phyloP scores from a whole-genome alignment of 768 basidiomycete genomes.

The Mycena pura region DNA sequence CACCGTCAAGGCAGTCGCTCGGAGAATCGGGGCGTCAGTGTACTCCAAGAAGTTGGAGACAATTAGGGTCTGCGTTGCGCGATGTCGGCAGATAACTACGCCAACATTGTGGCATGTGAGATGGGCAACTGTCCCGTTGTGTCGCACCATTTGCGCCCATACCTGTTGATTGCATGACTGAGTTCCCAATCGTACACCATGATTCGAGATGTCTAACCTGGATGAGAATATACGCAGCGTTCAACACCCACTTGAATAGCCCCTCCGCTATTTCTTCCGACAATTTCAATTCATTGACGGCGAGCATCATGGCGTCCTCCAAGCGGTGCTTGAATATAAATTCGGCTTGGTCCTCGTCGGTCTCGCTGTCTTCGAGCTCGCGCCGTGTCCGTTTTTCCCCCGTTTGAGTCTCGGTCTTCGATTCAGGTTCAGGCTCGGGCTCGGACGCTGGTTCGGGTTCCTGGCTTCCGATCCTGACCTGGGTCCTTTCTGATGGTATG shows the following conservation, averaged over 20 bases:
- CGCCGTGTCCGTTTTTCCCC: not conserved
- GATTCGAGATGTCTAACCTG: not conserved
- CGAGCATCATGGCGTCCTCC: not conserved
- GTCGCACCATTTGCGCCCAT: constrained; percentile 13
- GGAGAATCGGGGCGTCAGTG: constrained; percentile 10
- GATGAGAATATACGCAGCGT: constrained; percentile 8
- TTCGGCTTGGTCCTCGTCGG: not conserved
- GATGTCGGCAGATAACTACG: constrained; percentile 2
- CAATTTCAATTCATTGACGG: not conserved
- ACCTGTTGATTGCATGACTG: too few relatives aligned
- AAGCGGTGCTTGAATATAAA: not conserved
- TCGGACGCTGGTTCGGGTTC: not conserved
- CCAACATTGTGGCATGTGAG: constrained; percentile 15
- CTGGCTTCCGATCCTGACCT: not conserved
- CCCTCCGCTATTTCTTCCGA: not conserved
- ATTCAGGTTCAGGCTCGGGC: not conserved
- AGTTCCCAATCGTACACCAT: not conserved
- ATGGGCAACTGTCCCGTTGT: constrained; percentile 9
- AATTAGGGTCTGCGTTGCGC: not conserved
- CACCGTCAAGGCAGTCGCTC: constrained; percentile 7
- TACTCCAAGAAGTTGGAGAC: constrained; percentile 6
- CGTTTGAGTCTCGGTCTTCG: not conserved
- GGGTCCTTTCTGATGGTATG: too few relatives aligned
- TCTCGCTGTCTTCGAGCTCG: not conserved
- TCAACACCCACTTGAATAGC: not conserved